Percentiles rank a stretch among this genome's conserved stretches.
These are phyloP conservation scores for Penicillium taxi DNA, from an alignment of 495 filamentous ascomycete species.

Conservation along the genomic window DNA sequence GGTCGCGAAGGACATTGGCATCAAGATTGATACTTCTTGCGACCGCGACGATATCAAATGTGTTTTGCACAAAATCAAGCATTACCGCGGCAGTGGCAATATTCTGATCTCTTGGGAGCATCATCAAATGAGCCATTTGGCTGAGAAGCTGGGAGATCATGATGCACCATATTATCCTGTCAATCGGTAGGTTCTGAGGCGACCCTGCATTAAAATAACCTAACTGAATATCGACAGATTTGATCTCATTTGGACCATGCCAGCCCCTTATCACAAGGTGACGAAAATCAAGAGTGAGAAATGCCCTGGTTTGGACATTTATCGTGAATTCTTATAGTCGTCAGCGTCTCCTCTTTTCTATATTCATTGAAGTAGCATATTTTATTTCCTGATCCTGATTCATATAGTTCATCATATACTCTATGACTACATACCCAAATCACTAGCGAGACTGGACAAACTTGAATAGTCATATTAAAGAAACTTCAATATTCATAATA, in stretches of 20 bases:
- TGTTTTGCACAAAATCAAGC: conserved; percentile 33
- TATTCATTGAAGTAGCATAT: too few species aligned
- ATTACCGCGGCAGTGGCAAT: conserved; percentile 38
- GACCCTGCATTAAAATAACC: background rate
- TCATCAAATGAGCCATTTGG: conserved; percentile 32
- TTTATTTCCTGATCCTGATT: too few species aligned
- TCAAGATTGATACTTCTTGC: conserved; percentile 40
- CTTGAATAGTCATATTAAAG: too few species aligned
- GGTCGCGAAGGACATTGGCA: conserved; percentile 38
- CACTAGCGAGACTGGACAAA: too few species aligned
- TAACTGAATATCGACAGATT: conserved; percentile 13
- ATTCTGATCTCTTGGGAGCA: conserved; percentile 51
- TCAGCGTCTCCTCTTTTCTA: too few species aligned
- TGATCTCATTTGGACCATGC: conserved; percentile 38
- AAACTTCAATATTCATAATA: too few species aligned
- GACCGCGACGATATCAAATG: conserved; percentile 36
- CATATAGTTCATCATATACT: too few species aligned
- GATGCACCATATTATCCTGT: conserved; percentile 22
- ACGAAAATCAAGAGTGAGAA: conserved; percentile 27
- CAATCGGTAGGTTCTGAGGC: conserved; percentile 14
- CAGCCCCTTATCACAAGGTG: conserved; percentile 27
- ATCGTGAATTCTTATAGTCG: too few species aligned
- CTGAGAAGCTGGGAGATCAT: conserved; percentile 30
- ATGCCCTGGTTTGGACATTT: conserved; percentile 27
- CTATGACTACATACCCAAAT: too few species aligned